These are phyloP conservation scores for Cnidoscolus chayamansa DNA, from an alignment of 441 rosid genomes.

Conservation along the genomic window DNA sequence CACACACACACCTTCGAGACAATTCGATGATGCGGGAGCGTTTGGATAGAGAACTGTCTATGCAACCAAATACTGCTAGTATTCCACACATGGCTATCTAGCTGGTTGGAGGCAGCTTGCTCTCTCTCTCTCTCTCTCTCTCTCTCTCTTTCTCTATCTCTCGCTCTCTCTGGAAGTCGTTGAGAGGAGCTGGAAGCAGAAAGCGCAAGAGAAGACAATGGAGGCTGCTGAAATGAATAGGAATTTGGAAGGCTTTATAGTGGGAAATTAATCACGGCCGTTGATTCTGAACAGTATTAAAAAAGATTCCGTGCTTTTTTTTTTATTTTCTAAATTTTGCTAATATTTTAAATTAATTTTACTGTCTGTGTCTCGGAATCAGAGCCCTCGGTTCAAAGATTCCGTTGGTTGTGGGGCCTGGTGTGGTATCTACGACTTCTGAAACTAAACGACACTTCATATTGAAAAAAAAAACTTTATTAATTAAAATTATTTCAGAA, in stretches of 20 bases:
- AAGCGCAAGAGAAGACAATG: constrained; percentile 3
- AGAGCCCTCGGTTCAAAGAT: background rate
- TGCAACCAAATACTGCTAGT: constrained; percentile 86
- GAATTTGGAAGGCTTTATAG: constrained; percentile 12
- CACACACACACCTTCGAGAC: constrained; percentile 58
- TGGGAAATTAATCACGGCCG: constrained; percentile 34
- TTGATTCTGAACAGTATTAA: constrained; percentile 26
- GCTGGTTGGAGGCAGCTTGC: constrained; percentile 12
- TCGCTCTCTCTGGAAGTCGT: background rate
- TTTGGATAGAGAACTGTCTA: constrained; percentile 79
- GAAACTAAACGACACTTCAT: too few relatives aligned
- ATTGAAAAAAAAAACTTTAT: too few relatives aligned
- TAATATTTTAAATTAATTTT: background rate
- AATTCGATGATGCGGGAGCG: constrained; percentile 94
- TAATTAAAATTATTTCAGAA: too few relatives aligned
- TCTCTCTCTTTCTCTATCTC: background rate
- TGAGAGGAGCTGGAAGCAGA: constrained; percentile 7
- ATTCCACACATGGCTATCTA: constrained; percentile 82
- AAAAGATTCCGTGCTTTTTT: background rate
- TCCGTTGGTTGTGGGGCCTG: too few relatives aligned
- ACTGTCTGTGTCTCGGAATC: background rate
- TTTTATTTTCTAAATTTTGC: background rate
- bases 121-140: background rate
- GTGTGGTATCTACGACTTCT: too few relatives aligned
- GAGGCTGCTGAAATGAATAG: background rate